phyloP scores from a whole-genome alignment of 495 filamentous ascomycete genomes.

The Hyaloscypha hepaticicola region DNA sequence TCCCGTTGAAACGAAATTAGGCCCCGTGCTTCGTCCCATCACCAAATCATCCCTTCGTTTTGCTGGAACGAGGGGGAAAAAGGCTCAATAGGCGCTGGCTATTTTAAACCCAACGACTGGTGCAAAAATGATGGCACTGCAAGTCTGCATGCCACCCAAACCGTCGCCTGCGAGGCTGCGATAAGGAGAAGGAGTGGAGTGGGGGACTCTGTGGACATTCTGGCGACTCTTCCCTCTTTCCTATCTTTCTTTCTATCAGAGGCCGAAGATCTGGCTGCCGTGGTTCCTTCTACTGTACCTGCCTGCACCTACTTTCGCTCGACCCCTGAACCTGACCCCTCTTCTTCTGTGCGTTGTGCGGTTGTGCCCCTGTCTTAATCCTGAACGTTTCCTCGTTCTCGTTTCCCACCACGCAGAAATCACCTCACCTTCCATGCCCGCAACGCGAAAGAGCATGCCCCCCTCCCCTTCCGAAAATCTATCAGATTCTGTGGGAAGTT shows the following conservation, averaged over 20 bases:
- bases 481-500: background rate
- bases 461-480: background rate
- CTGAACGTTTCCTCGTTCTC: background rate
- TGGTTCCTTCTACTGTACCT: background rate
- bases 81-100: too few relatives aligned
- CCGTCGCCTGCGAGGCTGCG: background rate
- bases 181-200: background rate
- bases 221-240: too few relatives aligned
- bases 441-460: background rate
- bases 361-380: too few relatives aligned
- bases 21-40: too few relatives aligned
- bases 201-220: too few relatives aligned
- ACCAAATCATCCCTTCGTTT: too few relatives aligned
- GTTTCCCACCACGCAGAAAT: background rate
- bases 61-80: too few relatives aligned
- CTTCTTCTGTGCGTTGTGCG: background rate
- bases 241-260: background rate
- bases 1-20: too few relatives aligned
- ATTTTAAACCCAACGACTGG: too few relatives aligned
- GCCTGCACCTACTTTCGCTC: background rate
- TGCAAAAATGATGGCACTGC: too few relatives aligned
- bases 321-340: background rate
- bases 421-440: background rate
- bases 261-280: background rate
- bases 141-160: too few relatives aligned